Percentiles rank a stretch among this genome's conserved stretches.
Evolutionary conservation across 352 stramenopile genomes (phyloP).

Genomic region (Phytophthora idaei): DNA sequence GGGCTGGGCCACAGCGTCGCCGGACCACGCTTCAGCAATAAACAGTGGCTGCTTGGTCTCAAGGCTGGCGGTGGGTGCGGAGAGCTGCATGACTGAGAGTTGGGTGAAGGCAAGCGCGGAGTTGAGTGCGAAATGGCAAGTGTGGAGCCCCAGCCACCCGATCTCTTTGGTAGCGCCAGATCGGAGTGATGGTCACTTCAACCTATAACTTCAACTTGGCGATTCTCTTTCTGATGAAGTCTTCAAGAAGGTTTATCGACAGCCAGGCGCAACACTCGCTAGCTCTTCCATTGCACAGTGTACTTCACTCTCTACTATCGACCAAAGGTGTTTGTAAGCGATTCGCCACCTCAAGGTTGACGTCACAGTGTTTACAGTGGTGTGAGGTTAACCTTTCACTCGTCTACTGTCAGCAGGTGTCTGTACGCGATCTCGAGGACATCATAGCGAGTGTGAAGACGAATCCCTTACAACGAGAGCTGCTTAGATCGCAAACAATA

Average conservation of each 20-base stretch:
- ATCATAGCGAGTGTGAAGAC: not conserved
- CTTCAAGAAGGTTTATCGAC: too few relatives aligned
- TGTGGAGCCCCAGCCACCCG: not conserved
- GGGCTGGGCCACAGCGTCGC: not conserved
- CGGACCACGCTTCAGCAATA: conserved; percentile 9
- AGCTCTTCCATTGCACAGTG: too few relatives aligned
- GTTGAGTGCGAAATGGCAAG: conserved; percentile 3
- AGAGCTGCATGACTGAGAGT: not conserved
- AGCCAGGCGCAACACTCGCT: too few relatives aligned
- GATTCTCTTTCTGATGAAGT: not conserved
- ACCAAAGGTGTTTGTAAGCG: too few relatives aligned
- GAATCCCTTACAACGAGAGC: too few relatives aligned
- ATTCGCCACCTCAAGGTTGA: too few relatives aligned
- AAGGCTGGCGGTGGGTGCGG: not conserved
- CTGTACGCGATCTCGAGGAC: not conserved
- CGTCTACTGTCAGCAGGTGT: too few relatives aligned
- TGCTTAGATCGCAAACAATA: too few relatives aligned
- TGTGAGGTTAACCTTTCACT: too few relatives aligned
- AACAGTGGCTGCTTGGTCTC: not conserved
- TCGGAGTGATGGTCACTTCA: conserved; percentile 15
- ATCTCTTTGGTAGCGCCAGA: not conserved
- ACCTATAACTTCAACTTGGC: conserved; percentile 1
- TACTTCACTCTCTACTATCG: not conserved
- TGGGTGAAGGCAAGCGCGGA: not conserved
- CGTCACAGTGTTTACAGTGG: not conserved